phyloP scores from a whole-genome alignment of 768 basidiomycete species.

The Rubroboletus pulcherrimus region DNA sequence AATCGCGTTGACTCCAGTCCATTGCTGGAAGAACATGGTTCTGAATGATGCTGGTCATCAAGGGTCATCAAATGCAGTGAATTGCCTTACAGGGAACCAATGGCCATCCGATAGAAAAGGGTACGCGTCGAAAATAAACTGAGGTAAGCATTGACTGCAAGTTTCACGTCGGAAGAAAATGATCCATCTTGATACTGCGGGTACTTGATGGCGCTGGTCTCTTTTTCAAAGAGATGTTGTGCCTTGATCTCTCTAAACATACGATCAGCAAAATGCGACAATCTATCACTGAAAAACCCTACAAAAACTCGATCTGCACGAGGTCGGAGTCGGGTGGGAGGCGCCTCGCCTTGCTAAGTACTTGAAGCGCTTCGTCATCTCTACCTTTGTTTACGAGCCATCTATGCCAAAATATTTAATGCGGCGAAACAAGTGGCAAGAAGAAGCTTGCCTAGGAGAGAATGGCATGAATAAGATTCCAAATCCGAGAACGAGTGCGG shows the following conservation, averaged over 20 bases:
- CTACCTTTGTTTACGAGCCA: constrained; percentile 78
- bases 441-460: constrained; percentile 55
- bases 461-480: constrained; percentile 79
- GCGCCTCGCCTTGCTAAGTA: constrained; percentile 57
- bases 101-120: constrained; percentile 57
- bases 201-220: constrained; percentile 51
- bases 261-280: not conserved
- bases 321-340: constrained; percentile 56
- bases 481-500: constrained; percentile 63
- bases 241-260: constrained; percentile 62
- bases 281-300: constrained; percentile 26
- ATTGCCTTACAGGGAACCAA: constrained; percentile 50
- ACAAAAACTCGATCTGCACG: constrained; percentile 74
- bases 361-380: constrained; percentile 66
- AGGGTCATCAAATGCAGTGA: not conserved
- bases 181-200: constrained; percentile 64
- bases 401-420: constrained; percentile 27
- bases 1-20: constrained; percentile 76
- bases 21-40: constrained; percentile 81
- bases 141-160: constrained; percentile 56
- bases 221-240: constrained; percentile 70
- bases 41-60: constrained; percentile 24
- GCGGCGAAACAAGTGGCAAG: not conserved
- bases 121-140: constrained; percentile 55
- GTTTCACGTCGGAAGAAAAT: constrained; percentile 53